Evolutionary conservation across 2,329 filamentous ascomycete genomes (phyloP), one percentile per base, ranked within the genome.

Genomic region (Sporothrix variecibatus): DNA sequence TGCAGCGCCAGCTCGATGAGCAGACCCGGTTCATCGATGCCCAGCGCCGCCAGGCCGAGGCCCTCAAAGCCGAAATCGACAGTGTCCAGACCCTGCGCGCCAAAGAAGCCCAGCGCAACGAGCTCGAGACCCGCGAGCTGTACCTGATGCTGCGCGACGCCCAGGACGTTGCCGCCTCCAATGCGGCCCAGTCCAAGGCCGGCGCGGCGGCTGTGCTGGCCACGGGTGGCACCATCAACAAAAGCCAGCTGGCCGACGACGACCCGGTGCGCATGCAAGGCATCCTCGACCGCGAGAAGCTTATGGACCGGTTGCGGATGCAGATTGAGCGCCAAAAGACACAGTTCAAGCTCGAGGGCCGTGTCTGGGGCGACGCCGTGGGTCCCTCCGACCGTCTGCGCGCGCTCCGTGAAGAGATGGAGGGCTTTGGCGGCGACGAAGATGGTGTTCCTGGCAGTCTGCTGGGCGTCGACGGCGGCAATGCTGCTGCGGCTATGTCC

Each of bases 141-240:
- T 99, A 98, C 82, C 92, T 99, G 73, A 99, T 99, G 96, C 91
- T 99, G 77, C 91, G 95, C 75, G 96, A 99, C 83, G 95, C 96
- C 51, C 95, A 98, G 83, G 95, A 99, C 80, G 94, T 98, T 77
- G 95, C 95, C 64, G 95, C 94, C 31, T 94, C 95, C 3, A 93
- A 94, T 79, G 93, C 94, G 72, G 84, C 84, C 0, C 85, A 85
- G 76, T 56, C 62, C 56, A 77, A 76, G 71, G 70, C 73, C 46
- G 51, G 53, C 12, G 73, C 65, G 1, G 72, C 67, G 1, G 71
- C 62, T 8, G 71, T 72, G 17, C 51, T 71, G n/a, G 67, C 26
- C 11, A 53, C 53, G 8, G 85, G 85, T 56, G 85, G 83, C 73
- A 53, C 60, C 15, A 49, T 53, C 15, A n/a, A 20, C 34, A 72